Base-by-base conservation (phyloP, 805 yeast species). In the Pichia deserticola region DNA sequence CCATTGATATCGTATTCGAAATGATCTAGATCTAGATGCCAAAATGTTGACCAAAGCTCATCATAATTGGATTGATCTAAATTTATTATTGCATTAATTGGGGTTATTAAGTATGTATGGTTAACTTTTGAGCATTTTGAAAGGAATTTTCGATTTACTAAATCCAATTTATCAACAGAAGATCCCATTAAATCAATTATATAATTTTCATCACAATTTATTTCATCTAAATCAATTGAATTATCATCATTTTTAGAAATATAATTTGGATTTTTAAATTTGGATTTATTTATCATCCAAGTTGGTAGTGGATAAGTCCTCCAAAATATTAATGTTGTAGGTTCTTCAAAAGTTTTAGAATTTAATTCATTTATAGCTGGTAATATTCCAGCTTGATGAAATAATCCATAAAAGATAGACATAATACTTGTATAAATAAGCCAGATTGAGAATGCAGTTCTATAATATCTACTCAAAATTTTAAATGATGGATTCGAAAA, bases 221-320 rank as follows among this genome's bases (percentile, higher is more conserved):
- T n/a, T 27, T 9, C 8, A 7, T 27, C 20, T 5, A 30, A 28
- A 10, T 15, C 20, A 29, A 41, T 13, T 9, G 42, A 11, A 1
- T 33, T 13, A 77, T 57, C 7, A 77, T 51, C 36, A 25, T 41
- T 7, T 25, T 44, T 44, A 2, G 42, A 44, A n/a, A 38, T 15
- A 7, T 43, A 43, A 8, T n/a, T 5, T 7, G 45, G 45, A 34
- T 35, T 25, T 20, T 36, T 6, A 5, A 41, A 30, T 28, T 6
- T 9, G 1, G 25, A 12, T 10, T 29, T 41, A 10, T 43, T 20
- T 3, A 65, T 38, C 51, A 92, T 63, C 96, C 96, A 93, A 5
- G 88, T 77, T 4, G 99, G 98, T 0, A 98, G 97, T 5, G 88
- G 78, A 58, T 92, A 93, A 0, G 97, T 89, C 63, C 89, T 81